Evolutionary conservation across 176 grass and related monocot species (phyloP), one percentile per base, ranked within the genome.

Genomic region (Oryza meyeriana): DNA sequence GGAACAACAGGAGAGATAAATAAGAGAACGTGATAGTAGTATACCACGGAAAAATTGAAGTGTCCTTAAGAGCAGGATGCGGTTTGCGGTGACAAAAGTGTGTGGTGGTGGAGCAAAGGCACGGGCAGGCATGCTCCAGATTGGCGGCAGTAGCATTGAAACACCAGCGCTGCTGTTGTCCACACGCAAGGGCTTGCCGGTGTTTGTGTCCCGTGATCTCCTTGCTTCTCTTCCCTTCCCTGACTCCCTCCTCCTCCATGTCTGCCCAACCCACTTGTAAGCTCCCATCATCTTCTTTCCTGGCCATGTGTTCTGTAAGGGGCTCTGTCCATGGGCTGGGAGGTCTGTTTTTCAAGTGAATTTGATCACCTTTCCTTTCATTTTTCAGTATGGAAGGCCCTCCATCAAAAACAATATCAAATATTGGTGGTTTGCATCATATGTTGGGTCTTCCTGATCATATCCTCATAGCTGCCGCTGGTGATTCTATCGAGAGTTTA

Each of bases 201-300:
- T 84, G 29, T 98, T 98, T 77, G 58, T 94, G 41, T 84, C 95
- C 34, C 76, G 75, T 72, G 95, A 98, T 72, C 84, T 91, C 22
- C 90, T 98, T 33, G 77, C 87, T 4, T 80, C 86, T n/a, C 83
- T 98, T 27, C 90, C 95, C 35, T 76, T 82, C 36, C 92, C 95
- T 3, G 95, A 94, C 62, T 94, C 95, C 38, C 86, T 88, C 5
- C 84, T 98, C 12, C 86, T 98, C n/a, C 88, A 93, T 32, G 88
- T 98, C 75, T 93, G 90, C 75, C 92, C 95, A 40, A 85, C 91
- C 68, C 95, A 98, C 57, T 98, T 98, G 95, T 98, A 85, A 88
- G 86, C 2, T 63, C 39, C 11, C 12, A 17, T 52, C 65, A 31
- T 84, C 7, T 31, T 12, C 3, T 29, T 16, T 61, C 14, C 35